These are phyloP conservation scores for Claviceps fusiformis DNA, from an alignment of 2,329 filamentous ascomycete genomes.

Conservation along the genomic window DNA sequence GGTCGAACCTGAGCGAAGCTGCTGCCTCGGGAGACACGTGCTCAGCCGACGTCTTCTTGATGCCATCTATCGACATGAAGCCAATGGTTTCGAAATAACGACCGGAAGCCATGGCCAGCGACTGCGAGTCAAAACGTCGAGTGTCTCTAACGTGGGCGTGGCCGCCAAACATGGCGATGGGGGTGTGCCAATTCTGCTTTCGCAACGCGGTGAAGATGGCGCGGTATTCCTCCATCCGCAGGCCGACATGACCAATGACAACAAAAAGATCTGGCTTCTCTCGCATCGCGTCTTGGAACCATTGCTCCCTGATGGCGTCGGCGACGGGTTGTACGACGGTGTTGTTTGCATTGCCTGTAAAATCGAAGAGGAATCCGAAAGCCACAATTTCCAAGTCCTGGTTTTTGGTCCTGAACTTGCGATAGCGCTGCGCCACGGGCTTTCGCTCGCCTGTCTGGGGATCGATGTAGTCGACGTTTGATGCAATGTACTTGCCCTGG, in stretches of 20 bases:
- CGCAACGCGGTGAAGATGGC: constrained; percentile 68
- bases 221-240: constrained; percentile 68
- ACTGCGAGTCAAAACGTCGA: constrained; percentile 60
- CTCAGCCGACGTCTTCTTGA: constrained; percentile 21
- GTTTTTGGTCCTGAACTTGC: constrained; percentile 85
- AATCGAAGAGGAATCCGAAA: constrained; percentile 93
- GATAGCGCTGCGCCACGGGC: constrained; percentile 69
- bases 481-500: constrained; percentile 68
- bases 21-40: constrained; percentile 19
- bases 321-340: constrained; percentile 70
- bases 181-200: constrained; percentile 60
- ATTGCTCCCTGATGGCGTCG: constrained; percentile 66
- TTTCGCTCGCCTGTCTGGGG: constrained; percentile 55
- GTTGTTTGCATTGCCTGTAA: constrained; percentile 81
- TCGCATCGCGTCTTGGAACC: constrained; percentile 79
- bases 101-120: constrained; percentile 72
- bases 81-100: constrained; percentile 92
- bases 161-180: constrained; percentile 85
- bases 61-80: constrained; percentile 73
- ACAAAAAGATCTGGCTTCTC: constrained; percentile 80
- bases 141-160: constrained; percentile 85
- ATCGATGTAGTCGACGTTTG: constrained; percentile 81
- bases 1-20: constrained; percentile 45
- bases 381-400: constrained; percentile 72
- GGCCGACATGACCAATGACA: constrained; percentile 72